phyloP scores from a whole-genome alignment of 2,329 filamentous ascomycete species.

The Alternaria atra region DNA sequence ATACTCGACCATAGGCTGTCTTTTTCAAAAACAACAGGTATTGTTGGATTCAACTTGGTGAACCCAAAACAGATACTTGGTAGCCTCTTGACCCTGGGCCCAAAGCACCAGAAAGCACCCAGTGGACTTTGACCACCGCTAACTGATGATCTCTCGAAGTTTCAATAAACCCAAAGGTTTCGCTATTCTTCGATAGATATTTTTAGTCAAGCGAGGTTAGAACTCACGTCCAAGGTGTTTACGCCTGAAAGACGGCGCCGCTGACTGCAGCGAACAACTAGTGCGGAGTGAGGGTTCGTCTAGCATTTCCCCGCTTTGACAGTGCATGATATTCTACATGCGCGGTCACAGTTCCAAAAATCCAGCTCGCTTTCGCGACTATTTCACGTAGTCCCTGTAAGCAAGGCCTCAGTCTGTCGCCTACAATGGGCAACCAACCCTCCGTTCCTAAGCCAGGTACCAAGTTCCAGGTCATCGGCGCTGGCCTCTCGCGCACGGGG shows the following conservation, averaged over 20 bases:
- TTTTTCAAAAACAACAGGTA: not conserved
- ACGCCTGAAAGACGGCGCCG: not conserved
- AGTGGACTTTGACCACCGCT: no score
- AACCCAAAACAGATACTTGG: not conserved
- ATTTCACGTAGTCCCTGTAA: not conserved
- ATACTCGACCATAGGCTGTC: not conserved
- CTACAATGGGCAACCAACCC: slow-evolving; percentile 30
- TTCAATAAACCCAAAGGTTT: no score
- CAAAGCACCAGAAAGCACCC: no score
- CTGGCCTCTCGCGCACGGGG: slow-evolving; percentile 59
- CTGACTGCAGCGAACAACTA: not conserved
- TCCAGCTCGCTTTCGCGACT: not conserved
- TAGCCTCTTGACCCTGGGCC: no score
- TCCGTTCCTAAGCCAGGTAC: slow-evolving; percentile 29
- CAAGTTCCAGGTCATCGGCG: slow-evolving; percentile 55
- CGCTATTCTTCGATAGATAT: no score
- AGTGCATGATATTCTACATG: not conserved
- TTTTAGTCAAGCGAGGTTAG: no score
- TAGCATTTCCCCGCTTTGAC: not conserved
- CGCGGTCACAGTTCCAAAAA: not conserved
- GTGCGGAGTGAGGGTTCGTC: not conserved
- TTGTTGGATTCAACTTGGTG: not conserved
- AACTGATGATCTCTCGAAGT: no score
- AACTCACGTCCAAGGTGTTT: not conserved
- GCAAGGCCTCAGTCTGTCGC: not conserved